A percentile compares a stretch with the other conserved stretches of the same genome.
These are phyloP conservation scores for Pseudozyma sp. DNA, from an alignment of 1,284 basidiomycete species.

Conservation along the genomic window DNA sequence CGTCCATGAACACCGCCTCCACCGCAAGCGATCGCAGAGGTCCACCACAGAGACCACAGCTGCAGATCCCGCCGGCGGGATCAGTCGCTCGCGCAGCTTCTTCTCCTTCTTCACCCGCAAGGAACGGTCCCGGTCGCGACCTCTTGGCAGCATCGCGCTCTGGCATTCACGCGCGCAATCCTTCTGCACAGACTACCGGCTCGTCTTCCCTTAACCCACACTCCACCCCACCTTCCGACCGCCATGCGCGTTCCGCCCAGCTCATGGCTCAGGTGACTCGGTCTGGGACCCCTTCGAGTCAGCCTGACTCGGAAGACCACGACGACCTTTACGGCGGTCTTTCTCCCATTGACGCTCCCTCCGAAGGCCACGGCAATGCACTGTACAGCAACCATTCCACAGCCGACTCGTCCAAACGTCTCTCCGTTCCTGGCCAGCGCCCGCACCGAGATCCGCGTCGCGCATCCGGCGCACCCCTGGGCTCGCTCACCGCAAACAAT, in stretches of 20 bases:
- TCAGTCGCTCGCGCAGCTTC: constrained; percentile 14
- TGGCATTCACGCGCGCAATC: constrained; percentile 21
- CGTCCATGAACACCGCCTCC: constrained; percentile 16
- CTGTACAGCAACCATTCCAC: constrained; percentile 34
- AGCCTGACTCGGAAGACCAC: constrained; percentile 45
- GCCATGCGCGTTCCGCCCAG: constrained; percentile 48
- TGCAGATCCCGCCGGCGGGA: constrained; percentile 38
- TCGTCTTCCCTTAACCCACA: constrained; percentile 9
- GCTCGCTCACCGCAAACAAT: constrained; percentile 55
- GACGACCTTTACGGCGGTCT: constrained; percentile 58
- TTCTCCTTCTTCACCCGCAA: constrained; percentile 37
- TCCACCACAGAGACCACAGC: constrained; percentile 24
- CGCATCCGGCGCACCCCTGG: constrained; percentile 43
- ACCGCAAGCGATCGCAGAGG: constrained; percentile 23
- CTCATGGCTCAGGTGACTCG: constrained; percentile 52
- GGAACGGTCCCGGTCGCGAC: constrained; percentile 33
- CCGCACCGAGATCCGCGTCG: constrained; percentile 43
- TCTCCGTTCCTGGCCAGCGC: constrained; percentile 43
- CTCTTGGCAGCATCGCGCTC: constrained; percentile 33
- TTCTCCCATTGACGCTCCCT: constrained; percentile 48
- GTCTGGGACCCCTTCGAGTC: constrained; percentile 31
- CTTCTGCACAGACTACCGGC: constrained; percentile 25
- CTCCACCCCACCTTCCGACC: constrained; percentile 33
- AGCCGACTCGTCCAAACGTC: constrained; percentile 10
- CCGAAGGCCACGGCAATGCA: constrained; percentile 28